Conservation (phyloP, 768 basidiomycete genomes). For the Lentinula lateritia region DNA sequence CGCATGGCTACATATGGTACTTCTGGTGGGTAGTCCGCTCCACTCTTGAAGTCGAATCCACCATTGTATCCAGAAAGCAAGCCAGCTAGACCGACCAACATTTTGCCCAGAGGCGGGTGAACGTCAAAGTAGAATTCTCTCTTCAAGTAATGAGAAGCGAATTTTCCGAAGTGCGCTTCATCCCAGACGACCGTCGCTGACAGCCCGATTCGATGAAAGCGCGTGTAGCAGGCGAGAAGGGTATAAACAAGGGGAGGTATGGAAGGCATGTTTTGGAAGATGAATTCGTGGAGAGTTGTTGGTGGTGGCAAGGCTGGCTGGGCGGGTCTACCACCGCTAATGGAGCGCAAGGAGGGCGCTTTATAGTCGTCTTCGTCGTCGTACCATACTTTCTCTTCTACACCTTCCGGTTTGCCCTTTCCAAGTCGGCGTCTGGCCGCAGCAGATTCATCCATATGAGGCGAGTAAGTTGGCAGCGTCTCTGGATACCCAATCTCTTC, state of each 20-base stretch:
- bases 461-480: constrained; percentile 36
- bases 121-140: constrained; percentile 99
- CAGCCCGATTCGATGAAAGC: constrained; percentile 89
- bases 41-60: constrained; percentile 90
- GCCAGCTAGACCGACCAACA: constrained; percentile 95
- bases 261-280: constrained; percentile 76
- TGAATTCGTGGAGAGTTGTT: constrained; percentile 68
- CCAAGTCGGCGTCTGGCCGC: constrained; percentile 53
- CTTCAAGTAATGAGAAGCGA: constrained; percentile 96
- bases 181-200: constrained; percentile 92
- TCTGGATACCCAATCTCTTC: constrained; percentile 63
- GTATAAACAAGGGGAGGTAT: constrained; percentile 83
- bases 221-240: constrained; percentile 89
- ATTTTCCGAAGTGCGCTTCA: constrained; percentile 99
- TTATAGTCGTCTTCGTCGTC: constrained; percentile 48
- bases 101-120: constrained; percentile 97
- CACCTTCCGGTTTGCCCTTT: constrained; percentile 14
- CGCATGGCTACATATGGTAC: constrained; percentile 96
- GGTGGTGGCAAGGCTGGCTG: constrained; percentile 60
- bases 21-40: constrained; percentile 70
- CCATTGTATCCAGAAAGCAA: constrained; percentile 90
- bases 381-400: constrained; percentile 17
- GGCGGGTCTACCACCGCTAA: constrained; percentile 58
- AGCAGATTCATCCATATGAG: constrained; percentile 46
- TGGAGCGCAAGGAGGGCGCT: constrained; percentile 32